Conservation (phyloP, 192 early-diverging fungal species). For the Dissophora ornata region DNA sequence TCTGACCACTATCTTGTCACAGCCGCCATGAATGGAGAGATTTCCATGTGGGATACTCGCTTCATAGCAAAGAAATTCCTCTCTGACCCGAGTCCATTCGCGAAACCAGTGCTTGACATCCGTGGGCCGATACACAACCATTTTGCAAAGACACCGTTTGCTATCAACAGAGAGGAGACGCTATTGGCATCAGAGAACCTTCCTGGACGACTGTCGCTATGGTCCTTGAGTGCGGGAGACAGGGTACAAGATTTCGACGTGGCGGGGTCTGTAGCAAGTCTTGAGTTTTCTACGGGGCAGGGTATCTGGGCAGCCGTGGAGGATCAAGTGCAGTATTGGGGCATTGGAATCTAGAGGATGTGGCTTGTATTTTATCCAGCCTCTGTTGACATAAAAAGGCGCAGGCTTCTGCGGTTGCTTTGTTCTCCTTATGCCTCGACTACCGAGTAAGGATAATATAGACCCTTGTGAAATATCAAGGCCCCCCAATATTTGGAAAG, state of each 20-base stretch:
- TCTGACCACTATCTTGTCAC: constrained; percentile 41
- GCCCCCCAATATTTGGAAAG: constrained; percentile 46
- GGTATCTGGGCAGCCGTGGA: constrained; percentile 22
- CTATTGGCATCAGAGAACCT: constrained; percentile 32
- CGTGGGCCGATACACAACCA: constrained; percentile 12
- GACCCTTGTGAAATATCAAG: constrained; percentile 51
- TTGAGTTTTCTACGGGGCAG: constrained; percentile 15
- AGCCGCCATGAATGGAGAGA: constrained; percentile 49
- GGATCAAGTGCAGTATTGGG: constrained; percentile 36
- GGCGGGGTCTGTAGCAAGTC: constrained; percentile 1
- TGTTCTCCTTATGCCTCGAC: constrained; percentile 42
- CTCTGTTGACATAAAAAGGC: neutral
- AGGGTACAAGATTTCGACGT: constrained; percentile 28
- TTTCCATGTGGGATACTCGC: constrained; percentile 41
- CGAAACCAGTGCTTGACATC: constrained; percentile 27
- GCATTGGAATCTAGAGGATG: neutral
- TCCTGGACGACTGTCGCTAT: constrained; percentile 18
- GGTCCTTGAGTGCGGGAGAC: constrained; percentile 36
- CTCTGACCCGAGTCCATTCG: neutral
- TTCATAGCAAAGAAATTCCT: constrained; percentile 9
- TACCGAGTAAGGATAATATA: constrained; percentile 54
- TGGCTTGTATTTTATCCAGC: neutral
- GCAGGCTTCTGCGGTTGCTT: neutral
- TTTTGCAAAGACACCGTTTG: constrained; percentile 25
- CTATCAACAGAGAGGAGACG: constrained; percentile 24